These are phyloP conservation scores for Dittrichia graveolens DNA, from an alignment of 129 eudicot genomes.

Conservation along the genomic window DNA sequence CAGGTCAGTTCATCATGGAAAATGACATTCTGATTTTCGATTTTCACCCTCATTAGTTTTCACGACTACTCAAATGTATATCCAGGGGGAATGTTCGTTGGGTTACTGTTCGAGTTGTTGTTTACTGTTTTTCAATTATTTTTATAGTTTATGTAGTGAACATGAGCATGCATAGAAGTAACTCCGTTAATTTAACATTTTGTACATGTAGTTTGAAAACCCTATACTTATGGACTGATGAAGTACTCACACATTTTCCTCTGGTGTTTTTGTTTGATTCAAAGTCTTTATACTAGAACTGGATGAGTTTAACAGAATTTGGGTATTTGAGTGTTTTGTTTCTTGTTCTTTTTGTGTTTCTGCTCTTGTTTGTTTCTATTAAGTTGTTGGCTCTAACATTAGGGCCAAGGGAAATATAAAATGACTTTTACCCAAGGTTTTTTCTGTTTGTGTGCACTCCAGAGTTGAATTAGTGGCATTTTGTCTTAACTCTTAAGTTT, in stretches of 20 bases:
- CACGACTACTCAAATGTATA: slow-evolving; percentile 14
- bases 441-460: no score
- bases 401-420: slow-evolving; percentile 15
- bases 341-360: slow-evolving; percentile 23
- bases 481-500: no score
- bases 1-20: slow-evolving; percentile 24
- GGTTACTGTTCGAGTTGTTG: slow-evolving; percentile 18
- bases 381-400: neutral
- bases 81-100: slow-evolving; percentile 9
- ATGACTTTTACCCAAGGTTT: neutral
- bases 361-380: neutral
- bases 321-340: neutral
- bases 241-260: neutral
- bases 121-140: neutral
- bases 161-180: slow-evolving; percentile 20
- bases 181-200: slow-evolving; percentile 6
- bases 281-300: neutral
- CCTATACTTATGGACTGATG: slow-evolving; percentile 20
- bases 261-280: slow-evolving; percentile 14
- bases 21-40: neutral
- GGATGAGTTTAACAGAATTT: slow-evolving; percentile 10
- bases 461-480: no score
- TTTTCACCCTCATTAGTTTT: slow-evolving; percentile 14
- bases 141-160: slow-evolving; percentile 4
- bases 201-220: slow-evolving; percentile 19